Evolutionary conservation across 1,284 basidiomycete genomes (phyloP), one percentile per base, ranked within the genome.

Genomic region (Neotropicomus parvogracilis): DNA sequence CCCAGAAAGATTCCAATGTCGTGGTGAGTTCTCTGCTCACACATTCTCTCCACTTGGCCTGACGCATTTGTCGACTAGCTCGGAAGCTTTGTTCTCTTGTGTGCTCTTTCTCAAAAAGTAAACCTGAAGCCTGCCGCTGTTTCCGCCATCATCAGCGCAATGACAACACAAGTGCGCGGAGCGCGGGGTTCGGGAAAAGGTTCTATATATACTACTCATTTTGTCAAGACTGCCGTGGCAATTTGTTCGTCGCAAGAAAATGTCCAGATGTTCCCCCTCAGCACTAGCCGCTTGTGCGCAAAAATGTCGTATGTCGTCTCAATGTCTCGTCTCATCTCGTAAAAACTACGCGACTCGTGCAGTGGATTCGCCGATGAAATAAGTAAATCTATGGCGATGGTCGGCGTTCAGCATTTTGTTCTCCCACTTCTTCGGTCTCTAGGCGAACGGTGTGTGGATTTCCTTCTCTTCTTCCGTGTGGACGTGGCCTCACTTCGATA

Each of bases 61-160:
- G 40, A 47, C 26, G 9, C 31, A 39, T 49, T 43, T 16, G 19
- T 48, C 44, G 27, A 27, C 24, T 47, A 89, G 87, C 75, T 91
- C n/a, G 85, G 82, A 40, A 80, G 79, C 53, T 88, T 83, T 54
- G 75, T 91, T 50, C 71, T 91, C 6, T 69, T 91, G 1, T 77
- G 81, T 0, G 74, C 80, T 0, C 71, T 91, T 17, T 81, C 85
- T 0, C 80, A 81, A 50, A 83, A 81, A 64, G 78, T 77, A 39
- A 70, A 71, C 13, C 60, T 92, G 27, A 73, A 78, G 2, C 56
- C 76, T 0, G 59, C 76, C 20, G 85, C 82, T 1, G 54, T 88
- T 42, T 78, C 78, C 45, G 71, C 75, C 6, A 75, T 91, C 21
- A 53, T 89, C 16, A 64, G 65, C 32, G 63, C 77, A 14, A 79